Evolutionary conservation across 495 filamentous ascomycete genomes (phyloP).

Genomic region (Aspergillus saccharolyticus): DNA sequence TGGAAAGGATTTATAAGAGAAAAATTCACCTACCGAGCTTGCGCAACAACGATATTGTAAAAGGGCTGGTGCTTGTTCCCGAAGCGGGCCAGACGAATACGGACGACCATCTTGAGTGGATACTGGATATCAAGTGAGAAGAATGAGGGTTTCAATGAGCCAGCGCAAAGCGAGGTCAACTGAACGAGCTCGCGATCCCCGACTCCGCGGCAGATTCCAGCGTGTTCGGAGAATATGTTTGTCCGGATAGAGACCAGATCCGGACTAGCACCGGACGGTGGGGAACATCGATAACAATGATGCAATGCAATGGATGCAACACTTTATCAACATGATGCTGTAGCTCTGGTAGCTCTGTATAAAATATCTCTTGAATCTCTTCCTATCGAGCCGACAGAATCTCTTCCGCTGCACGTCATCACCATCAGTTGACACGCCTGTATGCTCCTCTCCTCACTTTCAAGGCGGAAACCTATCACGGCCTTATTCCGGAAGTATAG

Average conservation of each 20-base stretch:
- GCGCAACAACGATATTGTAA: constrained; percentile 95
- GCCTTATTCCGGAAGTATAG: constrained; percentile 22
- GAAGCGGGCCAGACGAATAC: constrained; percentile 89
- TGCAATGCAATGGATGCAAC: constrained; percentile 11
- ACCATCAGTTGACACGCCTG: not conserved
- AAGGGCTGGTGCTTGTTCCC: constrained; percentile 79
- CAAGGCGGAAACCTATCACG: constrained; percentile 11
- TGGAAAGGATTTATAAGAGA: not conserved
- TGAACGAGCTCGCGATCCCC: constrained; percentile 14
- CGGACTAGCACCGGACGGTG: constrained; percentile 26
- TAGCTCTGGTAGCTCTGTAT: constrained; percentile 2
- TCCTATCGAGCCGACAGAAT: too few species aligned
- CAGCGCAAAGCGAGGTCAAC: constrained; percentile 5
- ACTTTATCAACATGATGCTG: not conserved
- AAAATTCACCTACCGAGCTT: constrained; percentile 68
- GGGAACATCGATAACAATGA: constrained; percentile 28
- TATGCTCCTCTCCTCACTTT: constrained; percentile 25
- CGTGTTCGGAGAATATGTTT: constrained; percentile 23
- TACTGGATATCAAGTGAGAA: constrained; percentile 4
- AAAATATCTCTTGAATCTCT: too few species aligned
- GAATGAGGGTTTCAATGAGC: constrained; percentile 1
- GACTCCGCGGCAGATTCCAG: constrained; percentile 26
- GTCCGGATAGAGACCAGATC: constrained; percentile 17
- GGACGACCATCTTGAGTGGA: constrained; percentile 75
- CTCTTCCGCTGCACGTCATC: too few species aligned